Evolutionary conservation across 192 early-diverging fungal species (phyloP).

Genomic region (Rhizophagus sp.): DNA sequence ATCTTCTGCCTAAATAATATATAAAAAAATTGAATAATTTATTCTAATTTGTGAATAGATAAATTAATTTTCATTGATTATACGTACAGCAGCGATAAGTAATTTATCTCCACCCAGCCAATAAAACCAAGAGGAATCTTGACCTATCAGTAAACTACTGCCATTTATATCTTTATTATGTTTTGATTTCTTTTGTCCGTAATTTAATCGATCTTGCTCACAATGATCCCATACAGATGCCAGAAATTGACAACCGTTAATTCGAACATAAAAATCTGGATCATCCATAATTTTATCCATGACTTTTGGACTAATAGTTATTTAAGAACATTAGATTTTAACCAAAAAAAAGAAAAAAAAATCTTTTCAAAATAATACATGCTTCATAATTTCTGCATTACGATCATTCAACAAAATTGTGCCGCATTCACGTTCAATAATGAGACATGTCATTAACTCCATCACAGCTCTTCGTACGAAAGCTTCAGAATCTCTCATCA

Average conservation of each 20-base stretch:
- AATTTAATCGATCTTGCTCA: constrained; percentile 34
- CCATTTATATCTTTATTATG: neutral
- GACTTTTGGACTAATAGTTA: constrained; percentile 36
- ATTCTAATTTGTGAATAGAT: neutral
- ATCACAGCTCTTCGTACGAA: constrained; percentile 54
- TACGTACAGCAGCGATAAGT: constrained; percentile 44
- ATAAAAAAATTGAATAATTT: neutral
- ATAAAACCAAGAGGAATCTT: constrained; percentile 45
- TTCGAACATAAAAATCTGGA: constrained; percentile 52
- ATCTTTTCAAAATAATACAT: neutral
- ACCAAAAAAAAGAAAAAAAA: neutral
- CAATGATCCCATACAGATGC: constrained; percentile 48
- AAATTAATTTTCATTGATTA: constrained; percentile 13
- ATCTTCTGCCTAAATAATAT: constrained; percentile 7
- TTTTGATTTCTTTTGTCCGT: constrained; percentile 35
- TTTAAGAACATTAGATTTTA: neutral
- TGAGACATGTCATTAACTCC: constrained; percentile 51
- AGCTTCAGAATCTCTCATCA: constrained; percentile 53
- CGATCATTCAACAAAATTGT: constrained; percentile 44
- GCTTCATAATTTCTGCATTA: constrained; percentile 34
- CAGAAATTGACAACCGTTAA: constrained; percentile 50
- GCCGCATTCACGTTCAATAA: constrained; percentile 47
- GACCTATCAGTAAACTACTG: neutral
- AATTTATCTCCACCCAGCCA: constrained; percentile 45
- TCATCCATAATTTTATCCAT: constrained; percentile 50